Evolutionary conservation across 352 stramenopile species (phyloP), one percentile per base, ranked within the genome.

Genomic region (Aphanomyces astaci): DNA sequence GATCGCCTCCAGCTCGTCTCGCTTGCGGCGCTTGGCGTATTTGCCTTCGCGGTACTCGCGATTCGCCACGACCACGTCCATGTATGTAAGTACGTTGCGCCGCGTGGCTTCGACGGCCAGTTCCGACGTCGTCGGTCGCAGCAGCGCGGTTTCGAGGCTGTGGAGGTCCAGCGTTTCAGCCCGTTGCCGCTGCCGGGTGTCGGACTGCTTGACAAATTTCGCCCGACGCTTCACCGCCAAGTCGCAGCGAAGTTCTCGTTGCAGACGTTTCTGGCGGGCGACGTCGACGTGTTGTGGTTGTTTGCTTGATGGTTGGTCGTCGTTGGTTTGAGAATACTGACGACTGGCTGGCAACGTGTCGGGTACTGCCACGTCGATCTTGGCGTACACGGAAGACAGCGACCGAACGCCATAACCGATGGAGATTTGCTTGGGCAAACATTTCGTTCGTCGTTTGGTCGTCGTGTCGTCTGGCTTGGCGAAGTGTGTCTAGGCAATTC

Each of bases 1-100:
- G 19, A 90, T 72, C 15, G 76, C 75, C 17, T 77, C 71, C 10
- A 78, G 51, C 0, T 51, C 64, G 48, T 92, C 83, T 22, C 72
- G 68, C 36, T 81, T 73, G 11, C 78, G 67, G 28, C 88, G 83
- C 15, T 78, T 76, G 2, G 69, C 54, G 52, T 94, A 92, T 27
- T 77, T 73, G 62, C 73, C 66, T 32, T 78, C 71, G 7, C 83
- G 81, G 52, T 76, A 73, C 9, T 65, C 56, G 11, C 83, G 74
- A 46, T 94, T 94, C 70, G 88, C 82, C 0, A 65, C 68, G 39
- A 75, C 77, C 56, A 94, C 75, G 25, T 87, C 74, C 53, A 89
- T 90, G 78, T 87, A 94, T 10, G 77, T 51, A 5, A 87, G 36
- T 30, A 92, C 79, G 33, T 78, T 76, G n/a, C 71, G 67, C 46